Evolutionary conservation across 2,329 filamentous ascomycete genomes (phyloP), one percentile per base, ranked within the genome.

Genomic region (Apiospora malaysiana): DNA sequence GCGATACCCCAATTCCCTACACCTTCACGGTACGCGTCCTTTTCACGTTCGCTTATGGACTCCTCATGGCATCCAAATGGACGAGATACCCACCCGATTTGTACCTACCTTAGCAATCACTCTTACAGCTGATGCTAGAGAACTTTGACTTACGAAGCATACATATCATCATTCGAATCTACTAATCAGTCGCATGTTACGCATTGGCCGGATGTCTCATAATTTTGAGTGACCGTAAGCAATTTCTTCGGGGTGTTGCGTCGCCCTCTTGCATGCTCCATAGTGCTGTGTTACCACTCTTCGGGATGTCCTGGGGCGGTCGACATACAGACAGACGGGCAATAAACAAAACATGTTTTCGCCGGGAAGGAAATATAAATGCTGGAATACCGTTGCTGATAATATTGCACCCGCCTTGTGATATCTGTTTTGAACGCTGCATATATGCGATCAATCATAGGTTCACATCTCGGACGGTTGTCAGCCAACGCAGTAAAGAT

Each of bases 1-100:
- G 56, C 56, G 56, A 63, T 63, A 63, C 56, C 56, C 56, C 56
- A 7, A 16, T 56, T 56, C 49, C 23, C 25, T 56, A 63, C 21
- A 18, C 18, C 51, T 6, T 8, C 10, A 32, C 56, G n/a, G 18
- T 9, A 40, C 18, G 18, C n/a, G 32, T 40, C 18, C 9, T 40
- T 40, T n/a, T 40, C 32, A n/a, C 32, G 8, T 63, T 63, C 32
- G 32, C 27, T 40, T 21, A 40, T n/a, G 56, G 40, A 9, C 32
- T 32, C 56, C 18, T 40, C 4, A n/a, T 23, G 9, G 18, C 56
- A 63, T 63, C 32, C 32, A 18, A 63, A 63, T 45, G 56, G 21
- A 63, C 40, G 56, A 63, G 18, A 40, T 63, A 63, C 56, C 32
- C 3, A 9, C 56, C 32, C 3, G 18, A 40, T 40, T 63, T 23